These are phyloP conservation scores for Pythium brassicae DNA, from an alignment of 352 stramenopile genomes.

Conservation along the genomic window DNA sequence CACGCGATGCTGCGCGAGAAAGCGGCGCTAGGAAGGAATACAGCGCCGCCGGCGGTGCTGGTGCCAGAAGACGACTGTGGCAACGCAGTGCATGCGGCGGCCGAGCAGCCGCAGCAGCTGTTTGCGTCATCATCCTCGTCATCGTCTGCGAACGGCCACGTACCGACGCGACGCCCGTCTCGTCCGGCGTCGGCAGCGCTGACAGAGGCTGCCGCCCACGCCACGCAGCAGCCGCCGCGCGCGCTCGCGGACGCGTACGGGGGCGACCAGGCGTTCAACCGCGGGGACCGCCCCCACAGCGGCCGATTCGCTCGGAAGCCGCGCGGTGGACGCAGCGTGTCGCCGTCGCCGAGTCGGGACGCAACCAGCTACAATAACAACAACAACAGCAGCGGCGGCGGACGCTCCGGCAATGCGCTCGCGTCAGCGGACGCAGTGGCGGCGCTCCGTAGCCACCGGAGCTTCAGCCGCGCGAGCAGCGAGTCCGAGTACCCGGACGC, in stretches of 20 bases:
- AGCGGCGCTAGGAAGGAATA: not conserved
- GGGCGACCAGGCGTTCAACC: not conserved
- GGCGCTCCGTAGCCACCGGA: not conserved
- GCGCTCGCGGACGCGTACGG: not conserved
- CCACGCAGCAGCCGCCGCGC: not conserved
- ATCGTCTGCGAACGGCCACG: not conserved
- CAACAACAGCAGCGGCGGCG: constrained; percentile 3
- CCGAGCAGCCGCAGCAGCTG: not conserved
- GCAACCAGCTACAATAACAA: not conserved
- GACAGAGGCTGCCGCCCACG: not conserved
- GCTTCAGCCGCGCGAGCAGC: constrained; percentile 7
- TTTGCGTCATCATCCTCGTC: no score
- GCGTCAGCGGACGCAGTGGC: not conserved
- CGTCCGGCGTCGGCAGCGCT: not conserved
- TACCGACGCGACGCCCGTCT: not conserved
- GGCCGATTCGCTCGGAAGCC: not conserved
- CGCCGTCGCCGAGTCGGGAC: constrained; percentile 2
- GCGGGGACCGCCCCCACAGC: not conserved
- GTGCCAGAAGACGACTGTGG: not conserved
- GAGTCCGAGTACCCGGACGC: constrained; percentile 6
- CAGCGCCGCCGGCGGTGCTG: not conserved
- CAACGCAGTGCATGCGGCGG: no score
- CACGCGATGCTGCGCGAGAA: constrained; percentile 27
- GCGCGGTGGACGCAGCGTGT: constrained; percentile 5
- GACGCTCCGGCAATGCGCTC: constrained; percentile 2